Conservation (phyloP, 306 rosid genomes). For the Abrus precatorius region DNA sequence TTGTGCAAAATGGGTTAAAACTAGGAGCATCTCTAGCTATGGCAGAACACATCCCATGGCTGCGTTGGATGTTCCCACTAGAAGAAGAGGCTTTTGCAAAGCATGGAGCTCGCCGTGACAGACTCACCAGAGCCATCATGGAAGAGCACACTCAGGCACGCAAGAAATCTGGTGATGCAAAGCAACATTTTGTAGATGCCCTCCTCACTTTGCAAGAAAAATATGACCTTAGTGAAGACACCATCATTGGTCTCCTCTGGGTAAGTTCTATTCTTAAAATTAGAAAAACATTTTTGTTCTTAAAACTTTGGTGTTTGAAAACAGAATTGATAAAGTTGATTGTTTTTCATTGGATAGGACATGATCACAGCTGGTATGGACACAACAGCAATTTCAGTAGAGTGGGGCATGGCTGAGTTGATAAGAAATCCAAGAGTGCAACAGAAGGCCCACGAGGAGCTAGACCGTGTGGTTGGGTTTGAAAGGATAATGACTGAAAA, state of each 20-base stretch:
- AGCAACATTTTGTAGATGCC: conserved; percentile 90
- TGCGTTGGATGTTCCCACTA: conserved; percentile 88
- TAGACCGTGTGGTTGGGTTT: conserved; percentile 72
- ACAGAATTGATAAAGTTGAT: background rate
- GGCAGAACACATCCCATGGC: conserved; percentile 90
- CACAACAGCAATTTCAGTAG: conserved; percentile 77
- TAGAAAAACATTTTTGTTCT: too few relatives aligned
- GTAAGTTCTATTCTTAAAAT: conserved; percentile 44
- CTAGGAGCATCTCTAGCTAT: conserved; percentile 82
- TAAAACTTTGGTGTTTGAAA: too few relatives aligned
- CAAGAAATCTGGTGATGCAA: conserved; percentile 64
- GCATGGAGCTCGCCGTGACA: conserved; percentile 79
- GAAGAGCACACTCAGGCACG: conserved; percentile 87
- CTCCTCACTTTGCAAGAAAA: conserved; percentile 79
- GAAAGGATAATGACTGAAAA: conserved; percentile 71
- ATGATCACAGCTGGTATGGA: conserved; percentile 95
- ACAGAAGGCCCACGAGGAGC: conserved; percentile 84
- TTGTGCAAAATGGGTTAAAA: conserved; percentile 75
- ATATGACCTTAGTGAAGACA: conserved; percentile 91
- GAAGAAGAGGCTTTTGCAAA: conserved; percentile 87
- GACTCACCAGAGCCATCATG: conserved; percentile 84
- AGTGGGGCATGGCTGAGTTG: conserved; percentile 94
- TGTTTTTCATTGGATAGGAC: conserved; percentile 56
- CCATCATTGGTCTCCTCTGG: conserved; percentile 93
- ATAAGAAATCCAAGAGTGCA: conserved; percentile 83